Base-by-base conservation (phyloP, 495 filamentous ascomycete genomes). In the Aspergillus ellipticus region DNA sequence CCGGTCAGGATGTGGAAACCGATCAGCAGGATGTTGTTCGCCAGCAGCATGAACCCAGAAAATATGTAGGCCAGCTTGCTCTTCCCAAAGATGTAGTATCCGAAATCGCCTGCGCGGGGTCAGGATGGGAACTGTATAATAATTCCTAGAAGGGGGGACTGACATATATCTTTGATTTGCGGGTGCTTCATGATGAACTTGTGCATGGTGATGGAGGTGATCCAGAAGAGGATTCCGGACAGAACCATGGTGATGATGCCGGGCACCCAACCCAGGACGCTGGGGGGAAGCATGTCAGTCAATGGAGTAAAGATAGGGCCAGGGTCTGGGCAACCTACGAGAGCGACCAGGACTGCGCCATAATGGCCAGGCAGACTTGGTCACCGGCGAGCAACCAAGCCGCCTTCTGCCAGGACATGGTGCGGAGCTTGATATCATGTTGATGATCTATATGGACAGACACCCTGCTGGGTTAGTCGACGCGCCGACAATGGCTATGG, bases 371-470 rank as follows among this genome's bases (percentile, higher is more conserved):
- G 49, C 75, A 78, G 53, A 78, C 75, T 57, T 78, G 74, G 3
- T 78, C 75, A 10, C 75, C 75, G 0, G 67, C 68, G 4, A 78
- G 67, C 31, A 78, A 49, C 58, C 68, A 73, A 6, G 75, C 73
- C 0, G 74, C 73, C 53, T 76, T 76, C 51, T 76, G 74, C 74
- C 75, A 78, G 11, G 74, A 74, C 75, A 78, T 76, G 4, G 75
- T 78, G 20, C 75, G 66, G 8, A 76, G 66, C 55, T 75, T 69
- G 58, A 76, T 78, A 3, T 76, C 73, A 72, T 78, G 74, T 55
- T 66, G 26, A 24, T 75, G 72, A 48, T 77, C 74, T 75, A 47
- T n/a, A 28, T 7, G 24, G 21, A 5, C 20, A 47, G 41, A 51
- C 9, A 35, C 11, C 31, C 21, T 35, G 37, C 42, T 41, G 56